Evolutionary conservation across 495 filamentous ascomycete species (phyloP).

Genomic region (Trichoderma virens): DNA sequence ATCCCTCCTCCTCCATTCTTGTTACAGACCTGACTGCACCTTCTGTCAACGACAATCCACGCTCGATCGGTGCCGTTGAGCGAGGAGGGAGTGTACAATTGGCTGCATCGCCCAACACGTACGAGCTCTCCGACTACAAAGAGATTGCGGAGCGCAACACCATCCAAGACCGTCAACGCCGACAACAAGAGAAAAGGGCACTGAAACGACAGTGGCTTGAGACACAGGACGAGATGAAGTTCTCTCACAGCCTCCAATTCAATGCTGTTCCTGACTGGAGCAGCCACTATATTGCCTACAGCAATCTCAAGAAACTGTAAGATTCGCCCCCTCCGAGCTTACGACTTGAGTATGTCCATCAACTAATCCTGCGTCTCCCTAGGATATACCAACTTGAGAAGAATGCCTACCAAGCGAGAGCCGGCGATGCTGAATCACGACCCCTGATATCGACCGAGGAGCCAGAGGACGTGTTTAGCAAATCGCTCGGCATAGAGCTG

Average conservation of each 20-base stretch:
- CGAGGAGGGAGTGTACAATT: slow-evolving; percentile 33
- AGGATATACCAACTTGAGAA: slow-evolving; percentile 96
- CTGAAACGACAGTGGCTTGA: slow-evolving; percentile 49
- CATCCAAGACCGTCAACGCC: slow-evolving; percentile 15
- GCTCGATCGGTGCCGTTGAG: slow-evolving; percentile 20
- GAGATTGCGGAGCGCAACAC: slow-evolving; percentile 10
- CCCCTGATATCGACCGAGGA: slow-evolving; percentile 68
- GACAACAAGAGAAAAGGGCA: slow-evolving; percentile 30
- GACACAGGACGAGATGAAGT: slow-evolving; percentile 88
- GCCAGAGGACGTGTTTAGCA: slow-evolving; percentile 68
- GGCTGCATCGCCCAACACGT: slow-evolving; percentile 5
- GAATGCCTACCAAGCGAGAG: slow-evolving; percentile 46
- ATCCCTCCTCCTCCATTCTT: slow-evolving; percentile 34
- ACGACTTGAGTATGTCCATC: neutral
- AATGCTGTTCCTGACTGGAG: slow-evolving; percentile 99
- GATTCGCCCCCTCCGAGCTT: slow-evolving; percentile 23
- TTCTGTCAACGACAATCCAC: slow-evolving; percentile 17
- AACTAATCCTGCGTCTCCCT: slow-evolving; percentile 1
- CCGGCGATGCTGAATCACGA: slow-evolving; percentile 69
- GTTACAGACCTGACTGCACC: slow-evolving; percentile 17
- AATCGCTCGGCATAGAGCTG: slow-evolving; percentile 78
- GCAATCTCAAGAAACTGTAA: slow-evolving; percentile 96
- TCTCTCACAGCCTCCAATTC: slow-evolving; percentile 98
- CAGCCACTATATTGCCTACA: slow-evolving; percentile 93
- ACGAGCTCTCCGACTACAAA: slow-evolving; percentile 31